Conservation (phyloP, 495 filamentous ascomycete genomes). For the Aspergillus cavernicola region DNA sequence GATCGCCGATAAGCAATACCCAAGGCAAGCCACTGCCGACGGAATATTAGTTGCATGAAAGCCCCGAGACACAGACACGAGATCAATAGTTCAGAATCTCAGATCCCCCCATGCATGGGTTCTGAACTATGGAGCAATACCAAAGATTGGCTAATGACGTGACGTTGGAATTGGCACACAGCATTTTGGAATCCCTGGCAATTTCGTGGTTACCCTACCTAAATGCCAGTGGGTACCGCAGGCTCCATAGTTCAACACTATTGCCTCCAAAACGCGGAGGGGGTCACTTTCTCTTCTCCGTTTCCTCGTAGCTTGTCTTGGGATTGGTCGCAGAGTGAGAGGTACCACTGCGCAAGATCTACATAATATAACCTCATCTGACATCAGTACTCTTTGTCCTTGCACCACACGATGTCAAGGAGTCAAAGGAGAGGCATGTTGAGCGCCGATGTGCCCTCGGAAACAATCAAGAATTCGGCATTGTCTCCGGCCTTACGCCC, state of each 20-base stretch:
- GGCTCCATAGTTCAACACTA: neutral
- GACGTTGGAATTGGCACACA: neutral
- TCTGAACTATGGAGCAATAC: too few relatives aligned
- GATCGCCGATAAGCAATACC: neutral
- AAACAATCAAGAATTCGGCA: too few relatives aligned
- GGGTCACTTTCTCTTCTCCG: neutral
- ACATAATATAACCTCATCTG: neutral
- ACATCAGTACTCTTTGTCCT: neutral
- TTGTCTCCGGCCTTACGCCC: too few relatives aligned
- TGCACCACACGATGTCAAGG: neutral
- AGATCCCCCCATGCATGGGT: too few relatives aligned
- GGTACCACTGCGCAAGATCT: neutral
- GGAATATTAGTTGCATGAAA: too few relatives aligned
- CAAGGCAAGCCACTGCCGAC: conserved; percentile 1
- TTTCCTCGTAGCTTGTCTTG: neutral
- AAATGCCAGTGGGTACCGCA: too few relatives aligned
- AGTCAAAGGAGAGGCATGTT: too few relatives aligned
- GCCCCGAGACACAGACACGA: too few relatives aligned
- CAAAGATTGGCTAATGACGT: neutral
- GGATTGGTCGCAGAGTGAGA: neutral
- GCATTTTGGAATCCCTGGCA: neutral
- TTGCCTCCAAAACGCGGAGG: neutral
- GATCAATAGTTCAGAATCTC: too few relatives aligned
- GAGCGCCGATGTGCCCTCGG: too few relatives aligned
- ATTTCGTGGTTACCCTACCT: neutral